Percentiles rank a stretch among this genome's conserved stretches.
Conservation (phyloP, 2,329 filamentous ascomycete genomes). For the Aspergillus pseudonomiae region DNA sequence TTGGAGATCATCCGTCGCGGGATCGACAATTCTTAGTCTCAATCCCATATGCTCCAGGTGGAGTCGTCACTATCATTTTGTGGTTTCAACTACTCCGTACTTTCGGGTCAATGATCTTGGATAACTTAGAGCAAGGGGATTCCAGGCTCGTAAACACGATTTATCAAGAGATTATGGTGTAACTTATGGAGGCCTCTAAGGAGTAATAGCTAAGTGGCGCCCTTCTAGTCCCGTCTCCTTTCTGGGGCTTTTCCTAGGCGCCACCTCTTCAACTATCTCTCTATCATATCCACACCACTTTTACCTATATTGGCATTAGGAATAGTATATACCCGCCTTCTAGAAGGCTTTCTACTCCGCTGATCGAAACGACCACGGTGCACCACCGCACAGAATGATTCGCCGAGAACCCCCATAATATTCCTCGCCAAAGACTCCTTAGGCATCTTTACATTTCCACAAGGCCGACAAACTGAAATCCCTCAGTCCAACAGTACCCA, state of each 20-base stretch:
- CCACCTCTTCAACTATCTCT: neutral
- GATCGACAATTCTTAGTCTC: conserved; percentile 19
- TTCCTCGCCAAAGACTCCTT: neutral
- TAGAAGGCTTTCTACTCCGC: neutral
- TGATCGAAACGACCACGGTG: neutral
- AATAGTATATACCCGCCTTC: neutral
- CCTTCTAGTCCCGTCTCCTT: conserved; percentile 2
- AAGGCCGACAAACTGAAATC: neutral
- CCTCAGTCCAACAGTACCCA: neutral
- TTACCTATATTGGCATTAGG: neutral
- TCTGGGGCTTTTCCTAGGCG: neutral
- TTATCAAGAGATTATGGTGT: neutral
- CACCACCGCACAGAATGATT: neutral
- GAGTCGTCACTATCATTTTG: neutral
- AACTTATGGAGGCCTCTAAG: neutral
- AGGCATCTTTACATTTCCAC: neutral
- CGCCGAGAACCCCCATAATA: neutral
- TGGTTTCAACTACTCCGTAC: neutral
- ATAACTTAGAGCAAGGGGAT: neutral
- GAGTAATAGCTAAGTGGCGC: conserved; percentile 1
- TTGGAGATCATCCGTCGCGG: conserved; percentile 41
- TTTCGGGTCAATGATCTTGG: neutral
- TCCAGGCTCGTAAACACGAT: neutral
- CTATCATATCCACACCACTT: neutral
- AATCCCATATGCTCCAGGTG: neutral